Evolutionary conservation across 2,329 filamentous ascomycete species (phyloP).

Genomic region (Pseudogymnoascus sp.): DNA sequence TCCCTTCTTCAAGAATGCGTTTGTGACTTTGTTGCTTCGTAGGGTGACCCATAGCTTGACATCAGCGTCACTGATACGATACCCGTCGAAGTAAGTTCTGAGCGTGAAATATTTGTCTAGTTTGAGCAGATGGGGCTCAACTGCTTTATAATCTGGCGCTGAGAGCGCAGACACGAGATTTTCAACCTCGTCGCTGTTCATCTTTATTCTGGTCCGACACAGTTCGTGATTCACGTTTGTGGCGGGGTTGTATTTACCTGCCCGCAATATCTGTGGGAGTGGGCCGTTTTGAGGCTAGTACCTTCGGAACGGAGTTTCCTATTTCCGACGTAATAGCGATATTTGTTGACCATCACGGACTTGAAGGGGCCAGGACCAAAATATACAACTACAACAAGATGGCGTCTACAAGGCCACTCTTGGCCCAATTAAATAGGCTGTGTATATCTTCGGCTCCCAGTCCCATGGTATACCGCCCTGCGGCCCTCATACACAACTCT

Average conservation of each 20-base stretch:
- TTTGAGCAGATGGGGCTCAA: constrained; percentile 64
- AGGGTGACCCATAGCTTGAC: constrained; percentile 75
- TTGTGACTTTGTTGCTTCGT: constrained; percentile 74
- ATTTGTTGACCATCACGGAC: background rate
- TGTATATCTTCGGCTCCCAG: constrained; percentile 16
- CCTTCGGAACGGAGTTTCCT: background rate
- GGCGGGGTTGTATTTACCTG: constrained; percentile 7
- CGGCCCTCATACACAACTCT: constrained; percentile 17
- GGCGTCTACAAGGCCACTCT: constrained; percentile 23
- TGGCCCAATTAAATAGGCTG: constrained; percentile 28
- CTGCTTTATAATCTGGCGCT: constrained; percentile 68
- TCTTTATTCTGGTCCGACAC: constrained; percentile 26
- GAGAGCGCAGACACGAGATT: constrained; percentile 42
- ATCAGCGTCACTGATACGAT: constrained; percentile 68
- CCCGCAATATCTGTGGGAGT: constrained; percentile 8
- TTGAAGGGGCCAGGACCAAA: background rate
- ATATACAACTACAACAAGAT: constrained; percentile 18
- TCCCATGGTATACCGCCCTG: constrained; percentile 10
- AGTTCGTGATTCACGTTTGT: constrained; percentile 5
- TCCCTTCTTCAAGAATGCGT: constrained; percentile 71
- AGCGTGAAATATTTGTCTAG: constrained; percentile 84
- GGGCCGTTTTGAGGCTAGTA: background rate
- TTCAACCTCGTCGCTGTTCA: constrained; percentile 50
- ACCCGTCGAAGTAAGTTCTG: constrained; percentile 77
- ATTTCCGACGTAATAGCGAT: background rate